Evolutionary conservation across 768 basidiomycete species (phyloP), one percentile per base, ranked within the genome.

Genomic region (button mushroom (Agaricus bisporus)): DNA sequence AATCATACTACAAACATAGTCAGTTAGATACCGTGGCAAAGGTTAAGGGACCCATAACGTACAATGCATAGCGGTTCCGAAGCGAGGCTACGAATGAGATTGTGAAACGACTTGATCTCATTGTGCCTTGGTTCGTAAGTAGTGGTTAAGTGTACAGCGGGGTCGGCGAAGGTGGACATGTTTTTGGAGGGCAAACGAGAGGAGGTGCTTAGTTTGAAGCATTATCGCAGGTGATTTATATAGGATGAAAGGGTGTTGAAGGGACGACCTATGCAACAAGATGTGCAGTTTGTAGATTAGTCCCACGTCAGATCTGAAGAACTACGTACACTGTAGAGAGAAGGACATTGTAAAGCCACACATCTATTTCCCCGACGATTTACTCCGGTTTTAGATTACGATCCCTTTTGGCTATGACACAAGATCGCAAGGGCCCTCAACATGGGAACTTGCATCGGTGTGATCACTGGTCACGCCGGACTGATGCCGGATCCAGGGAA

Each of bases 141-240:
- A 29, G 46, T 36, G 15, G 53, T 14, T 20, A 48, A 22, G 29
- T 15, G 35, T 5, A 45, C 12, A 17, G 46, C 26, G 38, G 14
- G 53, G 35, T 54, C 53, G 17, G 46, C 22, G 46, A 54, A 45
- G 46, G 47, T 22, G 25, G 53, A 54, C 53, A 54, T 54, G 53
- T 18, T 54, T 48, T 20, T 7, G 11, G 36, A 37, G 37, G 35
- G 28, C 12, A 35, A n/a, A 15, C 9, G 44, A 17, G 25, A 17
- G 36, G 37, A 12, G 28, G 28, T 47, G 45, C 15, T 54, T 29
- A 15, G 37, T 17, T 22, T 29, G 45, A 48, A 41, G n/a, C 28
- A 14, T 17, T 10, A 39, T 48, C 17, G 32, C 41, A 12, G 12
- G 41, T 29, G 53, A n/a, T 38, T 54, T 54, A 35, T 41, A 54